Evolutionary conservation across 2,329 filamentous ascomycete genomes (phyloP), one percentile per base, ranked within the genome.

Genomic region (Pestalotiopsis fici): DNA sequence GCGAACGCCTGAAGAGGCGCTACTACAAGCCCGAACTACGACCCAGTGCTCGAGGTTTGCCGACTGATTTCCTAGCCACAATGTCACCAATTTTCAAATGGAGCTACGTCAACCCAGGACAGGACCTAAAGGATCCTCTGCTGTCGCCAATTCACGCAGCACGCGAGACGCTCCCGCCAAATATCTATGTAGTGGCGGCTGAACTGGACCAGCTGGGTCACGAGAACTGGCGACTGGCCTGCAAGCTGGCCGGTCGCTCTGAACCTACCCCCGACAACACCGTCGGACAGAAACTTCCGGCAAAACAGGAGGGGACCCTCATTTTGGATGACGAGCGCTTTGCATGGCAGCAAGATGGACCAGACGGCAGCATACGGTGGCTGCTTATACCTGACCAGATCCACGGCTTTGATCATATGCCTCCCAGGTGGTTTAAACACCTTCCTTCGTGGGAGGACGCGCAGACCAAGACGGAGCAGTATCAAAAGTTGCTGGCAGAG

Each of bases 201-300:
- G 82, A 86, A 75, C 77, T 83, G 65, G 85, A 86, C 71, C 79
- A 83, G 73, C 71, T 85, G 15, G 79, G 78, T 1, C 75, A 79
- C 39, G 85, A 85, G 72, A 77, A 70, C 9, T 82, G 78, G 78
- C 70, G 77, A 31, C 72, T 82, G 73, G 78, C 78, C 25, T 77
- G 74, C 65, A 74, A 71, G 59, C 67, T 83, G 3, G 78, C 78
- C 4, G 78, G 77, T 1, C 71, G 75, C 27, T 68, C 73, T 11
- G 71, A 74, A n/a, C 74, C 78, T 43, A 23, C 71, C n/a, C 3
- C 72, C 4, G 69, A 71, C 0, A 74, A 75, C 11, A 71, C 67
- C 27, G 73, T 79, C 5, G 79, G 78, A 11, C 70, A 75, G 63
- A 69, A 72, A 61, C 63, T 72, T 54, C 65, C 66, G 2, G 69